Base-by-base conservation (phyloP, 1,284 basidiomycete species). In the Cutaneotrichosporon curvatum region DNA sequence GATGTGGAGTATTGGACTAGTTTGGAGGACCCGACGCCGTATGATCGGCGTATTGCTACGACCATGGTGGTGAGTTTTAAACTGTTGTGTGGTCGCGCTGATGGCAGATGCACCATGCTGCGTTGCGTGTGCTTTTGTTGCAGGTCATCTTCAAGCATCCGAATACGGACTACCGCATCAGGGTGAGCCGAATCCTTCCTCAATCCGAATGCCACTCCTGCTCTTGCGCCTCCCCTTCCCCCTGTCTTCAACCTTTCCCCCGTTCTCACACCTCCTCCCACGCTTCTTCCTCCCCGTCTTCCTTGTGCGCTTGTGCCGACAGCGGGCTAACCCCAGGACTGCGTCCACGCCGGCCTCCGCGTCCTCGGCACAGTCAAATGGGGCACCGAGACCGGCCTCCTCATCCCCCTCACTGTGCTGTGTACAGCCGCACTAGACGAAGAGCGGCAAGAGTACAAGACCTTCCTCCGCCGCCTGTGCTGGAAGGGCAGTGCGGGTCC, bases 401-500 rank as follows among this genome's bases (percentile, higher is more conserved):
- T 53, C 10, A 47, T 53, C 47, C 47, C 51, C 7, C 41, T 53
- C 4, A 30, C 40, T 6, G 40, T 49, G 20, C 44, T 53, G 3
- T 38, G 40, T 18, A 42, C 44, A 0, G 35, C 47, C 6, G 46
- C 51, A 3, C 41, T 43, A 8, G 42, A 34, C 7, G 37, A 21
- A 4, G 47, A 53, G 30, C 51, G 40, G 15, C 23, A 16, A 23
- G 32, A 38, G 16, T 53, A 43, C 44, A 31, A 44, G 5, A 31
- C 25, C 12, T 47, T 53, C 40, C 45, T 53, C 43, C 25, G 35
- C 19, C 43, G 51, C 2, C 40, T 53, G n/a, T 53, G 51, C 31
- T 53, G 51, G 51, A 53, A 53, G 44, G 51, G 51, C n/a, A 53
- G 51, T 22, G 40, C 44, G 1, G 51, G 51, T 0, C 51, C 51